Evolutionary conservation across 2,329 filamentous ascomycete species (phyloP).

Genomic region (Venturia aucupariae): DNA sequence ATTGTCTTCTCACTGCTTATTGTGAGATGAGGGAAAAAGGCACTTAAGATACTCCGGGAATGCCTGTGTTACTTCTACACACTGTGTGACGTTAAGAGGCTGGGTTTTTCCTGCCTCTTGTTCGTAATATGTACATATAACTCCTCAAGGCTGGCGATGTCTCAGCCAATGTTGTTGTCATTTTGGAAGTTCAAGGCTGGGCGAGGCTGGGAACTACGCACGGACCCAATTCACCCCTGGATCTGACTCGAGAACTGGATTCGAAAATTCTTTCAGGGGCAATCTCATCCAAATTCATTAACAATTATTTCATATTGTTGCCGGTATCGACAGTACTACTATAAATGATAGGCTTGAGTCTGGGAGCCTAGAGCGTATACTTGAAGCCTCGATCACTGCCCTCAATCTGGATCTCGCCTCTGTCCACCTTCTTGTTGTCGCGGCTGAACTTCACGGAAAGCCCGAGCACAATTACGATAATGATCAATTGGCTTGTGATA

Average conservation of each 20-base stretch:
- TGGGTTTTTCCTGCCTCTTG: neutral
- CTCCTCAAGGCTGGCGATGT: conserved; percentile 20
- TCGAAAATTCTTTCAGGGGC: too few species aligned
- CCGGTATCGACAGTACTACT: neutral
- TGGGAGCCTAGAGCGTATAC: conserved; percentile 8
- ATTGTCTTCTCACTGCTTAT: neutral
- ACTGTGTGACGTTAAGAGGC: neutral
- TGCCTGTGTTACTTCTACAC: neutral
- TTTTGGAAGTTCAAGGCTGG: neutral
- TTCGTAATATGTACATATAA: neutral
- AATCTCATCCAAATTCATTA: neutral
- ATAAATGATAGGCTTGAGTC: neutral
- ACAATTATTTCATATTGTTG: neutral
- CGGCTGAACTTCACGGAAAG: conserved; percentile 26
- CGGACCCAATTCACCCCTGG: neutral
- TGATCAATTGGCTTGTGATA: conserved; percentile 27
- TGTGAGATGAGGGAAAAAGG: neutral
- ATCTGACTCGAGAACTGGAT: too few species aligned
- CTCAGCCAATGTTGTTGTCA: conserved; percentile 28
- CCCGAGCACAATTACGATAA: conserved; percentile 26
- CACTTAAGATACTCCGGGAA: neutral
- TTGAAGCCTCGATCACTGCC: conserved; percentile 17
- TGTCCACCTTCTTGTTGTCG: conserved; percentile 30
- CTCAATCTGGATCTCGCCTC: conserved; percentile 34
- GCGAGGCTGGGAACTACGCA: neutral